phyloP scores from a whole-genome alignment of 73 alveolate genomes.

The Blepharisma stoltei region DNA sequence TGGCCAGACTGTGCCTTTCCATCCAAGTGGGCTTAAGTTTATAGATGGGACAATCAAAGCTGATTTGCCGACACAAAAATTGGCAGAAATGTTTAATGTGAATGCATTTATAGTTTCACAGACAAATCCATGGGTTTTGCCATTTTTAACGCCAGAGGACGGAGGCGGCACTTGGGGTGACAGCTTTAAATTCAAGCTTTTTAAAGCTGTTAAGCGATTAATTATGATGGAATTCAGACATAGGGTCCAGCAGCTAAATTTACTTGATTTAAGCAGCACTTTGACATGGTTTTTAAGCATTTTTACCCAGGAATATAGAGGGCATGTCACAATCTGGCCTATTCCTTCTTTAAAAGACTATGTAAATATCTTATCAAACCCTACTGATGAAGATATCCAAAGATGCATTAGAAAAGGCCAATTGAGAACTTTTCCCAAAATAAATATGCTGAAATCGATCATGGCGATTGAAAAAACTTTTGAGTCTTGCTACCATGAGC shows the following conservation, averaged over 20 bases:
- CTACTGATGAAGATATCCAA: slow-evolving; percentile 39
- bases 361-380: slow-evolving; percentile 49
- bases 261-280: slow-evolving; percentile 40
- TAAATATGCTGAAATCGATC: slow-evolving; percentile 42
- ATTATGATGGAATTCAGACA: slow-evolving; percentile 49
- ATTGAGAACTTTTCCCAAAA: slow-evolving; percentile 44
- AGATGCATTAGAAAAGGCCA: slow-evolving; percentile 43
- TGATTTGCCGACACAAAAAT: slow-evolving; percentile 69
- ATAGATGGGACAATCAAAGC: slow-evolving; percentile 63
- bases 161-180: slow-evolving; percentile 50
- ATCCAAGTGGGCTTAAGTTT: slow-evolving; percentile 24
- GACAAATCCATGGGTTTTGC: slow-evolving; percentile 66
- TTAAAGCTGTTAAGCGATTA: slow-evolving; percentile 32
- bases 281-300: slow-evolving; percentile 30
- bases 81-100: slow-evolving; percentile 68
- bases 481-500: slow-evolving; percentile 51
- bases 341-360: slow-evolving; percentile 36
- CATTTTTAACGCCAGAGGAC: slow-evolving; percentile 57
- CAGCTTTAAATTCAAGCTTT: slow-evolving; percentile 31
- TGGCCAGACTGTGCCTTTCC: slow-evolving; percentile 55
- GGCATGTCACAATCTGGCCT: slow-evolving; percentile 66
- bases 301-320: slow-evolving; percentile 48
- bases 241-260: slow-evolving; percentile 25
- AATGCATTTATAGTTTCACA: slow-evolving; percentile 64
- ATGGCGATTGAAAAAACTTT: slow-evolving; percentile 63